phyloP scores from a whole-genome alignment of 2,329 filamentous ascomycete species.

The Trichoderma sp. region DNA sequence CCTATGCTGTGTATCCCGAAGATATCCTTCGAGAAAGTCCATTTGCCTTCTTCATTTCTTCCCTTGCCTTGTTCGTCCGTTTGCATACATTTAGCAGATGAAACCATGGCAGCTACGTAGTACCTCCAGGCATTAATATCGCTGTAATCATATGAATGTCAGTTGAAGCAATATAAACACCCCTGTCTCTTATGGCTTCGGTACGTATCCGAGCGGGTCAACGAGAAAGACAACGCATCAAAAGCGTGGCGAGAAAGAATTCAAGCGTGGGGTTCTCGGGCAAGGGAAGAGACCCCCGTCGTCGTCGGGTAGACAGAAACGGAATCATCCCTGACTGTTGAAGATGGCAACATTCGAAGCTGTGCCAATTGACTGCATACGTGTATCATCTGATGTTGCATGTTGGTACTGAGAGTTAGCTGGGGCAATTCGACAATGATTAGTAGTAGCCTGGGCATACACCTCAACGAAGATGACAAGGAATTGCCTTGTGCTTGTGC shows the following conservation, averaged over 20 bases:
- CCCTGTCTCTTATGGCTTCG: conserved; percentile 6
- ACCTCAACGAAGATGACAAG: not conserved
- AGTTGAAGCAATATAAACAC: not conserved
- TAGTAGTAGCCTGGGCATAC: not conserved
- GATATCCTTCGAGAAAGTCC: too few species aligned
- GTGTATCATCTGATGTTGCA: not conserved
- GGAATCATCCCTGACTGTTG: conserved; percentile 22
- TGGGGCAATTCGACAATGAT: not conserved
- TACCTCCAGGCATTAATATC: too few species aligned
- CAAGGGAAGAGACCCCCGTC: conserved; percentile 9
- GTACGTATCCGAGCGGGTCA: conserved; percentile 23
- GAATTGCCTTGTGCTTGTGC: not conserved
- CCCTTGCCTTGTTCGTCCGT: not conserved
- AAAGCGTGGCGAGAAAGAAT: conserved; percentile 12
- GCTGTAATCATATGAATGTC: too few species aligned
- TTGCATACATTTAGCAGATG: not conserved
- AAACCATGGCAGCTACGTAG: too few species aligned
- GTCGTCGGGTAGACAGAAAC: conserved; percentile 7
- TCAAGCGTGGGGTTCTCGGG: conserved; percentile 17
- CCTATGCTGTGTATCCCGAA: too few species aligned
- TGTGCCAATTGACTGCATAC: not conserved
- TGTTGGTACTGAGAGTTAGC: not conserved
- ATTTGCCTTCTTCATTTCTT: not conserved
- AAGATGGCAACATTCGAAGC: conserved; percentile 6
- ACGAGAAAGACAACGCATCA: conserved; percentile 27